Conservation (phyloP, 148 eudicot species). For the Rhododendron griersonianum region DNA sequence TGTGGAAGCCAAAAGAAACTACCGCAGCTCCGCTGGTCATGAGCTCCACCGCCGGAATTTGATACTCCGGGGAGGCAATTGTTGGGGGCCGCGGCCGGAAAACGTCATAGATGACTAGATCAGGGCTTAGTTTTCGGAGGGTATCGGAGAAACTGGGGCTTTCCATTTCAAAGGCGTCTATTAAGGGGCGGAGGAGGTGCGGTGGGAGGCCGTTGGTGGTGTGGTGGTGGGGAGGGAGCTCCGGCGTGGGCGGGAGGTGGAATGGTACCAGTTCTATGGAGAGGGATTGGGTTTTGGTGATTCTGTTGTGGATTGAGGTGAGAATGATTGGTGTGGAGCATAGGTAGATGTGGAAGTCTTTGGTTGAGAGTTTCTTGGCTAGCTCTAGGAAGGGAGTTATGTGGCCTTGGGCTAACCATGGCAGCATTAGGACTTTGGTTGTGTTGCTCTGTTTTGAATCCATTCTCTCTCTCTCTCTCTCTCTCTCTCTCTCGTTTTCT, state of each 20-base stretch:
- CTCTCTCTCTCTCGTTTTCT: neutral
- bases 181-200: constrained; percentile 12
- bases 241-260: neutral
- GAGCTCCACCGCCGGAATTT: too few species aligned
- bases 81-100: too few species aligned
- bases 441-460: neutral
- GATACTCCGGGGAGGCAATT: too few species aligned
- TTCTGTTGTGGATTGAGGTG: neutral
- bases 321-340: constrained; percentile 10
- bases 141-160: too few species aligned
- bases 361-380: constrained; percentile 3
- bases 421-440: neutral
- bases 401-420: constrained; percentile 12
- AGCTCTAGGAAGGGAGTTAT: constrained; percentile 5
- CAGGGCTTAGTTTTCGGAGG: too few species aligned
- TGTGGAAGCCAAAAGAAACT: too few species aligned
- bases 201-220: constrained; percentile 35
- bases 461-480: neutral
- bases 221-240: constrained; percentile 18
- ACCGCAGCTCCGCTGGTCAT: too few species aligned
- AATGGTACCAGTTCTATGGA: neutral
- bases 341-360: neutral
- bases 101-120: too few species aligned
- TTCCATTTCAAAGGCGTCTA: too few species aligned
- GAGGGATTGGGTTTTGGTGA: neutral